Percentiles rank a stretch among this genome's conserved stretches.
These are phyloP conservation scores for Ceratobasidium theobromae DNA, from an alignment of 1,284 basidiomycete genomes.

Conservation along the genomic window DNA sequence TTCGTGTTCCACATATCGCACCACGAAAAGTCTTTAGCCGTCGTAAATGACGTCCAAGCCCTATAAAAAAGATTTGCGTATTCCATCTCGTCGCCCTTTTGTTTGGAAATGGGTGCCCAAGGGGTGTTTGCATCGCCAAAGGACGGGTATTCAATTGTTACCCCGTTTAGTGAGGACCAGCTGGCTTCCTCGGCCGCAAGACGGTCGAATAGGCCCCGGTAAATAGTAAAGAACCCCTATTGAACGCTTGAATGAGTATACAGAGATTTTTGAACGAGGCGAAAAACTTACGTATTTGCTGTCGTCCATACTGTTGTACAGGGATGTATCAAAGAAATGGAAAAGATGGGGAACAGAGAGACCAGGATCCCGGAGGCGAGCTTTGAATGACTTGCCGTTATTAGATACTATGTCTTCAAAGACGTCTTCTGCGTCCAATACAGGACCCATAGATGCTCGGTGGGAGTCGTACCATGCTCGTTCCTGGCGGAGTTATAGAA, in stretches of 20 bases:
- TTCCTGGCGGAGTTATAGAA: constrained; percentile 61
- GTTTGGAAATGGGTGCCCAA: constrained; percentile 55
- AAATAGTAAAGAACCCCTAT: constrained; percentile 90
- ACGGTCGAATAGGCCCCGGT: constrained; percentile 83
- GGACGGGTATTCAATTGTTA: constrained; percentile 61
- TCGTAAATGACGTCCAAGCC: constrained; percentile 85
- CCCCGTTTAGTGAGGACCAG: constrained; percentile 53
- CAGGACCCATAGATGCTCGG: constrained; percentile 78
- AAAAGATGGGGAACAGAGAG: constrained; percentile 79
- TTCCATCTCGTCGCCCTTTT: constrained; percentile 48
- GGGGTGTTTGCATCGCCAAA: constrained; percentile 83
- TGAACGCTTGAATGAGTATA: neutral
- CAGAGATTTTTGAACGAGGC: neutral
- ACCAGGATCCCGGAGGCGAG: constrained; percentile 55
- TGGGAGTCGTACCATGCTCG: constrained; percentile 99
- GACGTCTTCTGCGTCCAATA: constrained; percentile 78
- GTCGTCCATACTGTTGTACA: constrained; percentile 75
- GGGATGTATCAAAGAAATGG: constrained; percentile 79
- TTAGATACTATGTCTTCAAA: constrained; percentile 79
- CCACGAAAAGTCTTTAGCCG: constrained; percentile 90
- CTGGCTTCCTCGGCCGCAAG: constrained; percentile 78
- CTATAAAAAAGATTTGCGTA: constrained; percentile 76
- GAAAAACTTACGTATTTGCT: constrained; percentile 58
- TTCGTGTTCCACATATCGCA: constrained; percentile 79
- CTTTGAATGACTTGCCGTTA: constrained; percentile 38